These are phyloP conservation scores for Kwoniella sp. DNA, from an alignment of 768 basidiomycete genomes.

Conservation along the genomic window DNA sequence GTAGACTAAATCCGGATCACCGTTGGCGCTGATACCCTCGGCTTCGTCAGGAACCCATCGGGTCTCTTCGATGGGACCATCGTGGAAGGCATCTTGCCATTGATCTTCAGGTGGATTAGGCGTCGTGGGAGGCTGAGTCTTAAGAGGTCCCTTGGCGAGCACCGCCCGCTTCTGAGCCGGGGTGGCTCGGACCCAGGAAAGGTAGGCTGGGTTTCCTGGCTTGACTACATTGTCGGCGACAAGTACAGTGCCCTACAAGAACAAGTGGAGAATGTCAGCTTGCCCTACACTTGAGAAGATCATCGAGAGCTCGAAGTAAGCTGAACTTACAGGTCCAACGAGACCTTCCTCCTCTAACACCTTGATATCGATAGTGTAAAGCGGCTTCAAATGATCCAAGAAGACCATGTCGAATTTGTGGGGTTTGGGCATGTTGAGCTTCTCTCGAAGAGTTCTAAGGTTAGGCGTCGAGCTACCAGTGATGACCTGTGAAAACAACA, in stretches of 20 bases:
- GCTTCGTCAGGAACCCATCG: slow-evolving; percentile 49
- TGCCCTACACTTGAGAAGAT: no score
- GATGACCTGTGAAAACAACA: slow-evolving; percentile 33
- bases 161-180: slow-evolving; percentile 41
- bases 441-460: slow-evolving; percentile 40
- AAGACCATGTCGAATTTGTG: slow-evolving; percentile 53
- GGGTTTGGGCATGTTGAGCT: slow-evolving; percentile 43
- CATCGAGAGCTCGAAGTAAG: no score
- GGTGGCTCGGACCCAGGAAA: slow-evolving; percentile 51
- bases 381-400: slow-evolving; percentile 53
- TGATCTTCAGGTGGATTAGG: slow-evolving; percentile 43
- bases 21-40: slow-evolving; percentile 42
- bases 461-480: slow-evolving; percentile 44
- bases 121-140: slow-evolving; percentile 35
- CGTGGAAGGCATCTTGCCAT: slow-evolving; percentile 46
- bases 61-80: slow-evolving; percentile 50
- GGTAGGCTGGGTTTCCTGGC: slow-evolving; percentile 53
- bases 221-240: slow-evolving; percentile 56
- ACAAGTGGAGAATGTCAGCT: background rate
- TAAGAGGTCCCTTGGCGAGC: slow-evolving; percentile 22
- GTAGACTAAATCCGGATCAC: slow-evolving; percentile 47
- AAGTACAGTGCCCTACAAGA: slow-evolving; percentile 46
- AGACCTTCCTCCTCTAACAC: slow-evolving; percentile 52
- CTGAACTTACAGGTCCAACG: slow-evolving; percentile 50
- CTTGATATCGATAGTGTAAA: slow-evolving; percentile 53